Evolutionary conservation across 1,284 basidiomycete species (phyloP).

Genomic region (Malassezia psittaci): DNA sequence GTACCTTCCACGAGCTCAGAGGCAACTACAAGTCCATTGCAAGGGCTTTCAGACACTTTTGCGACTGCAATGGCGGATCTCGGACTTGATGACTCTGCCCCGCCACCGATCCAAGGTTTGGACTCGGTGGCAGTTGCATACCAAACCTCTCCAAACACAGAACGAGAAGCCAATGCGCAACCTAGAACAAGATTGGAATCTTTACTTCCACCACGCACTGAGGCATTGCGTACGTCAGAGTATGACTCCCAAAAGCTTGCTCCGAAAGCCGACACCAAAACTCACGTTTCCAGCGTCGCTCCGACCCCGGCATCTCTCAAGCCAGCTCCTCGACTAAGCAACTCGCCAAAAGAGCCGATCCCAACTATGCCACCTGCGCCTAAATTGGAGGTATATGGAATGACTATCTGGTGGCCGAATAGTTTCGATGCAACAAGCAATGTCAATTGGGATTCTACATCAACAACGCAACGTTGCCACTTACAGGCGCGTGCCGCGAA

Average conservation of each 20-base stretch:
- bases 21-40: slow-evolving; percentile 3
- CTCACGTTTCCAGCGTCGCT: not conserved
- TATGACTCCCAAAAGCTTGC: not conserved
- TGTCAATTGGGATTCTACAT: slow-evolving; percentile 11
- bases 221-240: not conserved
- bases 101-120: slow-evolving; percentile 4
- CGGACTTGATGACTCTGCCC: slow-evolving; percentile 7
- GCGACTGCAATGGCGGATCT: slow-evolving; percentile 13
- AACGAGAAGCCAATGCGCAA: not conserved
- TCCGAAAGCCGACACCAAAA: not conserved
- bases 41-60: slow-evolving; percentile 16
- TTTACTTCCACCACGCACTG: slow-evolving; percentile 3
- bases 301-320: not conserved
- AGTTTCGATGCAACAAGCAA: slow-evolving; percentile 12
- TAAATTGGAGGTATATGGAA: slow-evolving; percentile 14
- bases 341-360: not conserved
- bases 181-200: slow-evolving; percentile 4
- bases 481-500: slow-evolving; percentile 3
- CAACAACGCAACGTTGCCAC: not conserved
- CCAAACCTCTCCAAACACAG: not conserved
- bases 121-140: slow-evolving; percentile 7
- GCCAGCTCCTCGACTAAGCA: too few species aligned
- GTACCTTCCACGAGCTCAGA: not conserved
- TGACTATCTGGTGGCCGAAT: slow-evolving; percentile 14
- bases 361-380: not conserved